Base-by-base conservation (phyloP, 192 early-diverging fungal species). In the Coemansia asiatica region DNA sequence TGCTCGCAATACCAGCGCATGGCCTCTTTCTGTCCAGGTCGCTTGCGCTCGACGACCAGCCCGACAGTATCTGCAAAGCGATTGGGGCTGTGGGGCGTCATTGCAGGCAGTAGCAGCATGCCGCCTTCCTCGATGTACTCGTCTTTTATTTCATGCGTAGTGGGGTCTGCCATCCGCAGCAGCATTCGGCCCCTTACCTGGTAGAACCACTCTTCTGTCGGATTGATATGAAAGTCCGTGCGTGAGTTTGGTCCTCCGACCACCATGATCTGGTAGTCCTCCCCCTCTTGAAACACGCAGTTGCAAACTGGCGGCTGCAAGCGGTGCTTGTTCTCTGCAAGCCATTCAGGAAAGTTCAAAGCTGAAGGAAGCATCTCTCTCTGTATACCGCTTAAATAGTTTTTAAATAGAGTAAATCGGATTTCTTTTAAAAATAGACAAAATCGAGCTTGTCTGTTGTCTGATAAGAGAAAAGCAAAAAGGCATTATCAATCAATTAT, bases 141-240 rank as follows among this genome's bases (percentile, higher is more conserved):
- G 82, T 97, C 93, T 50, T 86, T 88, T 62, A 88, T 90, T 55
- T 85, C 66, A 54, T 74, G 58, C n/a, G 76, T 79, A 26, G 87
- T 85, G 4, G 76, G 67, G 28, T 90, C 87, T 1, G 96, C 93
- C 58, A 97, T 87, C 49, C 94, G 95, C 51, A 99, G 81, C n/a
- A 93, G 60, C 94, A 99, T 92, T 47, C 89, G 86, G 7, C 97
- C 97, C 73, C 92, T 92, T 81, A 93, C 75, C 75, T 97, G 95
- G 81, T 90, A 94, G 79, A 99, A 99, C 92, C 94, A 99, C 69
- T 99, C 97, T 85, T 98, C 97, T 4, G 97, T 99, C 58, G 89
- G 86, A 80, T 99, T 99, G 64, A 97, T 79, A 69, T 99, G 97
- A 80, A 94, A 99, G 82, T 99, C 97, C 18, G 93, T 96, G 27